These are phyloP conservation scores for Penicillium odoratum DNA, from an alignment of 495 filamentous ascomycete species.

Conservation along the genomic window DNA sequence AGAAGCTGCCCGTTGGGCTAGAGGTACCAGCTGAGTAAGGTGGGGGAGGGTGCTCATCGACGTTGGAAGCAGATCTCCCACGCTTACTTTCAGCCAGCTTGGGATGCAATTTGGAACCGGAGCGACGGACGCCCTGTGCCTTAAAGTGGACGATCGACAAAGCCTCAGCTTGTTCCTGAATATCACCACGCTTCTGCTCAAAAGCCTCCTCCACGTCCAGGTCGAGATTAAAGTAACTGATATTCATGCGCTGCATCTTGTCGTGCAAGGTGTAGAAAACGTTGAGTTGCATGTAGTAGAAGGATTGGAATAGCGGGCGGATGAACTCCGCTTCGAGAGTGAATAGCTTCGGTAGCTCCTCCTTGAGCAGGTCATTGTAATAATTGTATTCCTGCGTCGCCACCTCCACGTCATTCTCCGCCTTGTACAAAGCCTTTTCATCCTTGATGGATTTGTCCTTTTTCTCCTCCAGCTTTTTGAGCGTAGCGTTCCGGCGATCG, in stretches of 20 bases:
- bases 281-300: constrained; percentile 99
- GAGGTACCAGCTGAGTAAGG: constrained; percentile 57
- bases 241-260: constrained; percentile 93
- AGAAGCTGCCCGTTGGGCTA: constrained; percentile 50
- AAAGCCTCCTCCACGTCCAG: constrained; percentile 90
- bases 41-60: constrained; percentile 65
- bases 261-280: constrained; percentile 99
- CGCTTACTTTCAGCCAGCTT: constrained; percentile 33
- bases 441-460: constrained; percentile 96
- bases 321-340: constrained; percentile 94
- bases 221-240: constrained; percentile 94
- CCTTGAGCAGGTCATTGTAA: constrained; percentile 95
- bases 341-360: constrained; percentile 93
- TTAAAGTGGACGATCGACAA: constrained; percentile 84
- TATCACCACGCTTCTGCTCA: constrained; percentile 78
- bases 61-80: constrained; percentile 41
- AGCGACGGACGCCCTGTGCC: constrained; percentile 63
- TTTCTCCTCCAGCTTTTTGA: constrained; percentile 97
- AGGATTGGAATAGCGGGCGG: constrained; percentile 94
- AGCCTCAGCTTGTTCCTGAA: constrained; percentile 78
- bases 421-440: constrained; percentile 95
- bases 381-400: constrained; percentile 95
- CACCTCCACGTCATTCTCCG: constrained; percentile 86
- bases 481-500: constrained; percentile 74
- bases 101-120: constrained; percentile 52